Conservation (phyloP, 345 rosid genomes). For the Populus euphratica region DNA sequence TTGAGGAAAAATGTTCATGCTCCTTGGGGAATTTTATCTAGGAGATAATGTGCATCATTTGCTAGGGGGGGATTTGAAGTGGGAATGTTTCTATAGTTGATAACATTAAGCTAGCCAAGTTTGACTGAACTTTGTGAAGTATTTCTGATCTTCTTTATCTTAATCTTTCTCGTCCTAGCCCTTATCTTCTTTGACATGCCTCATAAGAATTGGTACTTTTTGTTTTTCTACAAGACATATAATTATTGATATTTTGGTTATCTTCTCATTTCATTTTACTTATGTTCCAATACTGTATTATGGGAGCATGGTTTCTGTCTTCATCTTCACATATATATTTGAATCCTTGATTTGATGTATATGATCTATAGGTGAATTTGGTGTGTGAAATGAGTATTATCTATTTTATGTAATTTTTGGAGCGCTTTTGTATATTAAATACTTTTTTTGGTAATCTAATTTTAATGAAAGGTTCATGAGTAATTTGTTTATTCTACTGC, state of each 20-base stretch:
- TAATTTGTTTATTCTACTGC: too few relatives aligned
- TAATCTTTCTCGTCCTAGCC: neutral
- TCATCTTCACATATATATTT: neutral
- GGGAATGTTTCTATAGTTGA: constrained; percentile 15
- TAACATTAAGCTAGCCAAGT: constrained; percentile 15
- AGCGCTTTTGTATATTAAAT: neutral
- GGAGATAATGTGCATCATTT: constrained; percentile 16
- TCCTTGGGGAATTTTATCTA: constrained; percentile 27
- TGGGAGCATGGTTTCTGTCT: neutral
- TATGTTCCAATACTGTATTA: neutral
- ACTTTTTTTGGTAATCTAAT: too few relatives aligned
- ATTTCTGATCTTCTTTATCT: constrained; percentile 4
- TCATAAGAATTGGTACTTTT: constrained; percentile 3
- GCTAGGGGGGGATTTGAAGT: constrained; percentile 20
- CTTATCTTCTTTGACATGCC: neutral
- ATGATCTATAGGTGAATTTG: neutral
- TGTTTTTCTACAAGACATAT: neutral
- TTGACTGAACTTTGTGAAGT: constrained; percentile 5
- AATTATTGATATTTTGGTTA: neutral
- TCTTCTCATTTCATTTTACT: neutral
- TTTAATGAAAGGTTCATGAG: neutral
- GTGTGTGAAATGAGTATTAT: neutral
- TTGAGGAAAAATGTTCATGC: constrained; percentile 42
- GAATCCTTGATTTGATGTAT: neutral
- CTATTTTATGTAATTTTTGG: neutral